phyloP scores from a whole-genome alignment of 2,329 filamentous ascomycete species.

The Ophiostoma novo-ulmi region DNA sequence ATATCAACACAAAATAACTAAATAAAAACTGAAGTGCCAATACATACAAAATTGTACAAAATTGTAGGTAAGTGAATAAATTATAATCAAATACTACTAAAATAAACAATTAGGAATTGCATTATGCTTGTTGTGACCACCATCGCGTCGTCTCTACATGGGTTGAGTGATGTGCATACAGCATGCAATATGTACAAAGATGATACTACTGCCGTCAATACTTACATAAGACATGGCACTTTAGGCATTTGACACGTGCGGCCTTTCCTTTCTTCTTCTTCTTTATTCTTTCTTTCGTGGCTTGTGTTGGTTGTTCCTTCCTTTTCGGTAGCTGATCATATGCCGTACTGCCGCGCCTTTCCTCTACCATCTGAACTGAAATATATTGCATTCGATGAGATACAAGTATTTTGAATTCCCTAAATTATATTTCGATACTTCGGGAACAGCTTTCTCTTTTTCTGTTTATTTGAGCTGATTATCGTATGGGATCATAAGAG shows the following conservation, averaged over 20 bases:
- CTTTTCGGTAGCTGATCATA: background rate
- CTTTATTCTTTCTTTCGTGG: background rate
- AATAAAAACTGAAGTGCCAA: background rate
- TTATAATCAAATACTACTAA: background rate
- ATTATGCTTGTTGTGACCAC: background rate
- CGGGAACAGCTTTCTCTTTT: background rate
- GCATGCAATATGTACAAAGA: background rate
- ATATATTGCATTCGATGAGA: background rate
- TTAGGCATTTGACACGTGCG: background rate
- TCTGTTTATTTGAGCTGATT: background rate
- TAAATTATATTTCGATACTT: background rate
- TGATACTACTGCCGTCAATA: background rate
- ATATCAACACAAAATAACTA: background rate
- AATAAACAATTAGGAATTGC: background rate
- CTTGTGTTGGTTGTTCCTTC: constrained; percentile 8
- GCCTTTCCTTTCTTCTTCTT: background rate
- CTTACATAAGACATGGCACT: background rate
- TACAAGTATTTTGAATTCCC: background rate
- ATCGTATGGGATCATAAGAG: background rate
- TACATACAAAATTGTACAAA: too few species aligned
- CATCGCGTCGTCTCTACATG: background rate
- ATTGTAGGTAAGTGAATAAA: background rate
- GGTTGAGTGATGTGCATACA: background rate
- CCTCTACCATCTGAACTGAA: too few species aligned
- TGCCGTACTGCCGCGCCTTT: background rate